A percentile compares a stretch with the other conserved stretches of the same genome.
Conservation (phyloP, 768 basidiomycete genomes). For the Leccinellum luteum region DNA sequence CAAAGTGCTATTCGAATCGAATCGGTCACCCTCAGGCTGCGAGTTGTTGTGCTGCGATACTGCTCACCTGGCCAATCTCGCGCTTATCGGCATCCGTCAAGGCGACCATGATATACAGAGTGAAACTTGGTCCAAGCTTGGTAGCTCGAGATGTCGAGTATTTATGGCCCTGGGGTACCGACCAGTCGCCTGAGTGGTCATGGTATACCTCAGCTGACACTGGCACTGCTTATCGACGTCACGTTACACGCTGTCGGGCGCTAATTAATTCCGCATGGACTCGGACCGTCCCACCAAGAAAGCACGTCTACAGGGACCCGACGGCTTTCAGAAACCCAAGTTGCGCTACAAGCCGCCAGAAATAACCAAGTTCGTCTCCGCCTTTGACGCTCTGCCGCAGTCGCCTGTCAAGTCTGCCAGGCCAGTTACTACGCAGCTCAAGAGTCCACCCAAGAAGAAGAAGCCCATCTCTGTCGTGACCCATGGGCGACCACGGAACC, state of each 20-base stretch:
- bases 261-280: background rate
- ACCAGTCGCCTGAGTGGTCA: background rate
- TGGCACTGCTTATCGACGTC: background rate
- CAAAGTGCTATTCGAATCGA: conserved; percentile 53
- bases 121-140: background rate
- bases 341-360: conserved; percentile 24
- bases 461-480: conserved; percentile 1
- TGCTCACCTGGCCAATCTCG: conserved; percentile 44
- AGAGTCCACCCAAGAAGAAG: conserved; percentile 5
- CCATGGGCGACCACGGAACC: conserved; percentile 20
- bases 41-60: background rate
- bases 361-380: conserved; percentile 29
- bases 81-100: conserved; percentile 39
- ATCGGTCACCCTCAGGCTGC: background rate
- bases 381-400: conserved; percentile 18
- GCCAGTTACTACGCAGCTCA: background rate
- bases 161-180: background rate
- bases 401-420: background rate
- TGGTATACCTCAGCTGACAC: background rate
- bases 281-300: conserved; percentile 12
- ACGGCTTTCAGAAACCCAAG: conserved; percentile 29
- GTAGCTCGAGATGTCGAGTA: background rate
- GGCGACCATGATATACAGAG: conserved; percentile 12
- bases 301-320: conserved; percentile 23
- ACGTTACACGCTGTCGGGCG: too few relatives aligned